phyloP scores from a whole-genome alignment of 192 early-diverging fungal species.

The Obelidium mucronatum region DNA sequence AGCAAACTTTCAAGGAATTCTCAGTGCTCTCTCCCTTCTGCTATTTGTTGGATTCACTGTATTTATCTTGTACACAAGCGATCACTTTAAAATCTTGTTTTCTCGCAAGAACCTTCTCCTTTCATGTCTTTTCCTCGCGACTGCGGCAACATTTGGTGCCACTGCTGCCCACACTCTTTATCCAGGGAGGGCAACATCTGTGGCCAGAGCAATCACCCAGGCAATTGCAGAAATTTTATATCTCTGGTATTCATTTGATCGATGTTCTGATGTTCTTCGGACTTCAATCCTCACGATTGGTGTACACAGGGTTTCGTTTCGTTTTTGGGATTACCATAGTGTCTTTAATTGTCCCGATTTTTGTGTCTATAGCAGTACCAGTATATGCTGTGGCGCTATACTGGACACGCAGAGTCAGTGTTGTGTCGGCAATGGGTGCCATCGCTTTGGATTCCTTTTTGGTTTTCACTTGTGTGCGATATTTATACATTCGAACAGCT shows the following conservation, averaged over 20 bases:
- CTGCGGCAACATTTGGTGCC: neutral
- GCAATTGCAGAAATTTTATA: neutral
- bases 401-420: neutral
- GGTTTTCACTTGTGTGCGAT: neutral
- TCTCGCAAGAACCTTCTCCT: neutral
- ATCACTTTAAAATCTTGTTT: neutral
- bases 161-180: neutral
- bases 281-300: neutral
- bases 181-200: neutral
- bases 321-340: neutral
- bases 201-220: neutral
- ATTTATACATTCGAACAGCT: neutral
- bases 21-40: too few relatives aligned
- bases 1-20: too few relatives aligned
- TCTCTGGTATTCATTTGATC: neutral
- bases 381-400: neutral
- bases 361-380: neutral
- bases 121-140: neutral
- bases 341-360: neutral
- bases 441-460: slow-evolving; percentile 7
- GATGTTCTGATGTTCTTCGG: neutral
- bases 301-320: neutral
- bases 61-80: neutral
- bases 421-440: neutral
- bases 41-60: neutral